Percentiles rank a stretch among this genome's conserved stretches.
Evolutionary conservation across 495 filamentous ascomycete genomes (phyloP).

Genomic region (Penicillium egyptiacum): DNA sequence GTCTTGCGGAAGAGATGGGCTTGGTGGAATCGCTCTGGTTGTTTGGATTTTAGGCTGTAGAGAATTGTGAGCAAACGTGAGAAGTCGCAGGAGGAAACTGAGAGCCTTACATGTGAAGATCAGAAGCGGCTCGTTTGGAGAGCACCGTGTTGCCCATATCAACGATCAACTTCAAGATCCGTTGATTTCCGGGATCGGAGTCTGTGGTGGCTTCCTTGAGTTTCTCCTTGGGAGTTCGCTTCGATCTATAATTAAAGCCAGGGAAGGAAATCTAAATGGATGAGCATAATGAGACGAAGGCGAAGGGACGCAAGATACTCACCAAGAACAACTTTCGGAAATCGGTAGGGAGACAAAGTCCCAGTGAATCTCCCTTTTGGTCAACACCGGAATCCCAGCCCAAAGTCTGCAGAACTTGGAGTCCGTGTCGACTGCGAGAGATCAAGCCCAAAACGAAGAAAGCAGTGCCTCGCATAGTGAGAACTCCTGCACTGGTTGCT

Average conservation of each 20-base stretch:
- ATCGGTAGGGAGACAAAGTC: slow-evolving; percentile 79
- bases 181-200: slow-evolving; percentile 64
- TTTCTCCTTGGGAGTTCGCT: slow-evolving; percentile 40
- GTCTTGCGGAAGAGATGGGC: slow-evolving; percentile 77
- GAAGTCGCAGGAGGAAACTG: not conserved
- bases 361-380: slow-evolving; percentile 75
- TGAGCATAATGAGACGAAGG: slow-evolving; percentile 11
- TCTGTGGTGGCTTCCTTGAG: slow-evolving; percentile 55
- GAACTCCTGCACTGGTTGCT: slow-evolving; percentile 79
- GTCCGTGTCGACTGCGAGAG: slow-evolving; percentile 85
- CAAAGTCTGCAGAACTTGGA: slow-evolving; percentile 79
- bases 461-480: slow-evolving; percentile 90
- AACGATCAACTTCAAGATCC: slow-evolving; percentile 74
- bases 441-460: slow-evolving; percentile 95
- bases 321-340: slow-evolving; percentile 76
- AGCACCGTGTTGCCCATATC: slow-evolving; percentile 88
- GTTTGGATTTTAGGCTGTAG: slow-evolving; percentile 62
- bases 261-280: slow-evolving; percentile 39
- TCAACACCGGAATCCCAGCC: slow-evolving; percentile 94
- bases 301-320: slow-evolving; percentile 25
- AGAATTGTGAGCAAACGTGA: slow-evolving; percentile 14
- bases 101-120: slow-evolving; percentile 57
- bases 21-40: slow-evolving; percentile 70
- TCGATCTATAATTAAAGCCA: slow-evolving; percentile 34
- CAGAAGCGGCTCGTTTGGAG: slow-evolving; percentile 70